Evolutionary conservation across 1,284 basidiomycete species (phyloP).

Genomic region (Malassezia arunalokei): DNA sequence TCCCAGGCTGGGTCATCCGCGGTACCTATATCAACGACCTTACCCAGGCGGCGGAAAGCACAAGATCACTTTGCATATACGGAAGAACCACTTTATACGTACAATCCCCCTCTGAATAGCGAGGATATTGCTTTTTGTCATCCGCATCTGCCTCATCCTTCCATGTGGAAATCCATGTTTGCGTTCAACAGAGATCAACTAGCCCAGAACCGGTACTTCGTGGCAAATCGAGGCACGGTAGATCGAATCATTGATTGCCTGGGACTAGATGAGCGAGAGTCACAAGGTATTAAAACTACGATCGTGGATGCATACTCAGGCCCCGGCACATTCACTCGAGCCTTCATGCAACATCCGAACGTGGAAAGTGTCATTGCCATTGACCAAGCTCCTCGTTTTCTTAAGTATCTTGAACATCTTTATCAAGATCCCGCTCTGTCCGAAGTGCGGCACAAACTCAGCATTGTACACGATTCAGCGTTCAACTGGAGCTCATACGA

Average conservation of each 20-base stretch:
- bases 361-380: conserved; percentile 42
- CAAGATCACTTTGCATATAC: not conserved
- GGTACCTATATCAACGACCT: too few species aligned
- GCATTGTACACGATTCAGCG: conserved; percentile 18
- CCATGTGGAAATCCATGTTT: conserved; percentile 22
- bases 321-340: conserved; percentile 32
- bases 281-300: conserved; percentile 27
- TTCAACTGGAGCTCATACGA: conserved; percentile 31
- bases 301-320: conserved; percentile 41
- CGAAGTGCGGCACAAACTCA: conserved; percentile 15
- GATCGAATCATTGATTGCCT: conserved; percentile 20
- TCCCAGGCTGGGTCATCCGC: too few species aligned
- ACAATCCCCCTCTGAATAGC: not conserved
- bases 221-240: conserved; percentile 25
- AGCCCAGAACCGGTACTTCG: conserved; percentile 32
- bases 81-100: conserved; percentile 9
- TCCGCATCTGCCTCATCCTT: conserved; percentile 23
- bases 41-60: too few species aligned
- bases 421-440: conserved; percentile 18
- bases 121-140: conserved; percentile 5
- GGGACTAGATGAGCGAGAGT: conserved; percentile 15
- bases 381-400: conserved; percentile 22
- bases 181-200: conserved; percentile 12
- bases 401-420: conserved; percentile 15
- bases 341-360: conserved; percentile 24